Evolutionary conservation across 352 stramenopile genomes (phyloP).

Genomic region (Thalassiosira exigua): DNA sequence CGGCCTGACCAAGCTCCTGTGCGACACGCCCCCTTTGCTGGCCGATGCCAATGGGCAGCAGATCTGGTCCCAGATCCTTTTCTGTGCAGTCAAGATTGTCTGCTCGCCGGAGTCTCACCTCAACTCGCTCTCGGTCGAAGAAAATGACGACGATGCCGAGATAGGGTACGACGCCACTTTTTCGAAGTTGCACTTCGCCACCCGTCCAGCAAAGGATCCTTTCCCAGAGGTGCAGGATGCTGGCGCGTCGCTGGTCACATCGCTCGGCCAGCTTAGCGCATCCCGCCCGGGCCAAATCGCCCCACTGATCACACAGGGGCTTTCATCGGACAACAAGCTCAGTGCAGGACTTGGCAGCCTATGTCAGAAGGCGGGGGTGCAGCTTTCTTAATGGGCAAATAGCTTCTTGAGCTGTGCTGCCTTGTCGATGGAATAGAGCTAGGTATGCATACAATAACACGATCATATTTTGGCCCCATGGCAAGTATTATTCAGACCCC

Average conservation of each 20-base stretch:
- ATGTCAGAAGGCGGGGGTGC: constrained; percentile 61
- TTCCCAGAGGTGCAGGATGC: constrained; percentile 87
- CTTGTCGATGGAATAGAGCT: no score
- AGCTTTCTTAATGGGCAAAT: constrained; percentile 53
- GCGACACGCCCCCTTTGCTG: constrained; percentile 88
- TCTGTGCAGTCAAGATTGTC: constrained; percentile 71
- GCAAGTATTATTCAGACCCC: constrained; percentile 1
- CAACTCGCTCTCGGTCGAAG: constrained; percentile 83
- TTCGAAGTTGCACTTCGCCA: constrained; percentile 92
- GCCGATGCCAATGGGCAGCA: constrained; percentile 70
- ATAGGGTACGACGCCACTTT: constrained; percentile 92
- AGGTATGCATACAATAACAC: no score
- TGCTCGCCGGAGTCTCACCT: constrained; percentile 75
- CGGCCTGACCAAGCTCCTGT: constrained; percentile 91
- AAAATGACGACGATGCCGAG: constrained; percentile 73
- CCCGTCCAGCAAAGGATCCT: constrained; percentile 87
- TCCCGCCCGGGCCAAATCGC: constrained; percentile 60
- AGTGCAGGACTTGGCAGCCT: constrained; percentile 65
- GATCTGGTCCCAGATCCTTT: constrained; percentile 68
- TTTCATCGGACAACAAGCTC: constrained; percentile 72
- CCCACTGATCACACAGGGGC: constrained; percentile 70
- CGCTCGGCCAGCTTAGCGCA: constrained; percentile 53
- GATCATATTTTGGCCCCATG: no score
- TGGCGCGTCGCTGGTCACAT: constrained; percentile 52
- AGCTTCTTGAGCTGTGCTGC: no score